phyloP scores from a whole-genome alignment of 352 stramenopile species.

The Phytophthora crassamura region DNA sequence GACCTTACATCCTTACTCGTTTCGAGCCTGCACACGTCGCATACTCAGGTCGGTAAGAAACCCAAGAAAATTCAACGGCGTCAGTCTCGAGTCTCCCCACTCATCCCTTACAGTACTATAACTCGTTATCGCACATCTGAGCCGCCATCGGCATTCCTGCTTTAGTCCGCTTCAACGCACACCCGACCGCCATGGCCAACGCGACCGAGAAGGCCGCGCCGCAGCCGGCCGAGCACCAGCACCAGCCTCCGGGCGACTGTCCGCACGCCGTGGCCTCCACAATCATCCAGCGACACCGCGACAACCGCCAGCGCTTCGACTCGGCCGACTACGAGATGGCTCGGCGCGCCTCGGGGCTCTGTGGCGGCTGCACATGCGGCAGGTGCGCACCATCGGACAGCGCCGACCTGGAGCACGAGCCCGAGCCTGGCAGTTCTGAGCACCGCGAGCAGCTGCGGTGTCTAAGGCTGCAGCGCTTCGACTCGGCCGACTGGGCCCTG shows the following conservation, averaged over 20 bases:
- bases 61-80: slow-evolving; percentile 14
- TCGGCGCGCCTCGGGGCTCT: slow-evolving; percentile 30
- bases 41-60: slow-evolving; percentile 13
- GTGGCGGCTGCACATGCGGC: slow-evolving; percentile 33
- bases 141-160: slow-evolving; percentile 18
- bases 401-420: slow-evolving; percentile 46
- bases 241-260: slow-evolving; percentile 21
- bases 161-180: slow-evolving; percentile 19
- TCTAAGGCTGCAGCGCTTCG: slow-evolving; percentile 71
- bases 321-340: slow-evolving; percentile 74
- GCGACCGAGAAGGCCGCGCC: slow-evolving; percentile 20
- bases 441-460: slow-evolving; percentile 52
- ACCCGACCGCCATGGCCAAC: slow-evolving; percentile 22
- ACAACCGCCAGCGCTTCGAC: slow-evolving; percentile 75
- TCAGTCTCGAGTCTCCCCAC: no score
- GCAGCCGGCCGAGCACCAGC: slow-evolving; percentile 20
- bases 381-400: slow-evolving; percentile 30
- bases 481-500: slow-evolving; percentile 78
- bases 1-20: neutral
- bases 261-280: slow-evolving; percentile 42
- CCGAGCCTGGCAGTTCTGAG: slow-evolving; percentile 39
- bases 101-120: no score
- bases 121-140: no score
- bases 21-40: slow-evolving; percentile 14
- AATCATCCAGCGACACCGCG: slow-evolving; percentile 59